Evolutionary conservation across 2,329 filamentous ascomycete species (phyloP), one percentile per base, ranked within the genome.

Genomic region (Atkinsonella texensis): DNA sequence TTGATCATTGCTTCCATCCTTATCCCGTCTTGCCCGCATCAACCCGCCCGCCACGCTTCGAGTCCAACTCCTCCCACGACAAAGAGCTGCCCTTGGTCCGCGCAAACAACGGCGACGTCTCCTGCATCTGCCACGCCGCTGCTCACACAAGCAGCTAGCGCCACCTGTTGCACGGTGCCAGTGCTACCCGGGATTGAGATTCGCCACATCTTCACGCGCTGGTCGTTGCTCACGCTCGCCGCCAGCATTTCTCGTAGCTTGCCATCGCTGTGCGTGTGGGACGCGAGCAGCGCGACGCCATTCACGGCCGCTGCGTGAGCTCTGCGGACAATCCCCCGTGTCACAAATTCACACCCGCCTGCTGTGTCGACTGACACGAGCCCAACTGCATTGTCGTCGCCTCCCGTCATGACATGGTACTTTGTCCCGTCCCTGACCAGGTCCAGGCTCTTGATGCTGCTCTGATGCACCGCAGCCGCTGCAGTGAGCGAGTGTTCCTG

Each of bases 341-440:
- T 52, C 9, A 52, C 54, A 12, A 65, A 54, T 10, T 52, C 57
- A 51, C 62, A 66, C 12, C 17, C 43, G 7, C 20, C 40, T 20
- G 35, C 28, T 42, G 15, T 18, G 18, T 40, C 54, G 33, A 69
- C 49, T 0, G 52, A 65, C 23, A 76, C 77, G 11, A 87, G 60
- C 0, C 78, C 83, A 0, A 97, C 65, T 3, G 85, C 84, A 55
- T 93, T 93, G 65, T 97, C 93, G 60, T 98, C 93, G 20, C 93
- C 89, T 28, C 87, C 89, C 0, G 88, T 89, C 4, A 87, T 65
- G 17, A 95, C 62, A 1, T 86, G 55, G 57, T 57, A 70, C 58
- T 59, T 32, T 62, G 55, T 17, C 60, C 57, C 13, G 72, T 49
- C 31, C 48, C 53, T 46, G 31, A 59, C 55, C 48, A 80, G 53